Base-by-base conservation (phyloP, 2,329 filamentous ascomycete species). In the Teratosphaeria gauchensis region DNA sequence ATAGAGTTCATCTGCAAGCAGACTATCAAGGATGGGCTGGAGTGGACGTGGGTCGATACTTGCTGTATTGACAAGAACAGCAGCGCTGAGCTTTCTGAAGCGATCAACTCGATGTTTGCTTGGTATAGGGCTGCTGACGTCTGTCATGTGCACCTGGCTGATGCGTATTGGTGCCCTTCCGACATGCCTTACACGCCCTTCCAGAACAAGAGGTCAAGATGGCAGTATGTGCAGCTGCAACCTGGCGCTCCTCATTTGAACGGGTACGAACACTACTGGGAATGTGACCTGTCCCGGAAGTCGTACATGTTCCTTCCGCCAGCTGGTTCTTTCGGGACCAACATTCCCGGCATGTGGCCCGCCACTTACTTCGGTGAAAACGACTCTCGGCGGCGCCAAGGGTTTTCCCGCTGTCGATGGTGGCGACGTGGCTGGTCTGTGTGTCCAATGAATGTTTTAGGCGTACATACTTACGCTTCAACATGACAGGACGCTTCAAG, bases 121-220 rank as follows among this genome's bases (percentile, higher is more conserved):
- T 75, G 71, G 70, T 74, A 75, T 57, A 56, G 61, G 8, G 58
- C 66, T 6, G 66, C 72, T 1, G 51, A 56, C 7, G 61, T 67
- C 7, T 75, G 73, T 59, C 74, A 73, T 58, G 72, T 64, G 12
- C 73, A 65, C 54, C 63, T 73, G 9, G 53, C 53, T 4, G 69
- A 71, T 57, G 68, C 71, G 2, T 53, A 30, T 24, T 30, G 51
- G 12, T 19, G 16, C 5, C 38, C 16, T 46, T 16, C 38, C 5
- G 38, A 46, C 11, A 16, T 16, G 38, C 33, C 33, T 14, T 35
- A 14, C 14, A 14, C 14, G 2, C 33, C 8, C 33, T 35, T 35
- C 33, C 33, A 35, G 46, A 28, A n/a, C 11, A 48, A 11, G 57
- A 21, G 57, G 42, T 9, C 33, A 59, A 52, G 9, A 30, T 53